Evolutionary conservation across 768 basidiomycete genomes (phyloP).

Genomic region (Leccinum imitatum): DNA sequence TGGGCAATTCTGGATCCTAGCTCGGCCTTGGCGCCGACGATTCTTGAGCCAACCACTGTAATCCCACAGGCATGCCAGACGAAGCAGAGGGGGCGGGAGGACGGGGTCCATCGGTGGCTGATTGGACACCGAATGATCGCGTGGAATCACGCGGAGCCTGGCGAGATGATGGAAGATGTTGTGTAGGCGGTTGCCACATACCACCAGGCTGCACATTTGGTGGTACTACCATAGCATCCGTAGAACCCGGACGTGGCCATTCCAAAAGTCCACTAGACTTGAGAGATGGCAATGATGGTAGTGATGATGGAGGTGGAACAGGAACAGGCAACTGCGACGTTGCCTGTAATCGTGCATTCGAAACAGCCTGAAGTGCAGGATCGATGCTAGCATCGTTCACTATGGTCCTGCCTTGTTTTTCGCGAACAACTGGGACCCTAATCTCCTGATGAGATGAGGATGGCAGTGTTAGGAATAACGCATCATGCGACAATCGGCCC

Average conservation of each 20-base stretch:
- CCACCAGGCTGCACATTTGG: slow-evolving; percentile 11
- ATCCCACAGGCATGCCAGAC: slow-evolving; percentile 60
- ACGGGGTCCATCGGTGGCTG: slow-evolving; percentile 17
- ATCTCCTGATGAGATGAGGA: slow-evolving; percentile 18
- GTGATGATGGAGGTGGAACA: slow-evolving; percentile 30
- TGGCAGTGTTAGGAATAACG: slow-evolving; percentile 29
- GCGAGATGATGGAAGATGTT: slow-evolving; percentile 23
- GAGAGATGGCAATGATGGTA: slow-evolving; percentile 61
- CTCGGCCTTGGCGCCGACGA: slow-evolving; percentile 35
- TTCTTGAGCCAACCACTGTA: slow-evolving; percentile 70
- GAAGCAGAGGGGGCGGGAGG: slow-evolving; percentile 15
- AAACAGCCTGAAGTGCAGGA: slow-evolving; percentile 29
- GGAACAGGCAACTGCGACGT: slow-evolving; percentile 13
- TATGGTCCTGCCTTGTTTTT: slow-evolving; percentile 28
- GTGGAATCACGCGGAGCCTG: slow-evolving; percentile 20
- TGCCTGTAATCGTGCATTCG: slow-evolving; percentile 21
- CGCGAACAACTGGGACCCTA: slow-evolving; percentile 19
- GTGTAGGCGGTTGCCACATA: slow-evolving; percentile 25
- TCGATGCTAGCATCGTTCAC: slow-evolving; percentile 32
- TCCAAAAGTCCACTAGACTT: slow-evolving; percentile 75
- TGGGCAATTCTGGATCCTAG: slow-evolving; percentile 12
- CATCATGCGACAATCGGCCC: slow-evolving; percentile 38
- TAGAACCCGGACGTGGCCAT: slow-evolving; percentile 44
- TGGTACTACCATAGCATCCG: slow-evolving; percentile 22
- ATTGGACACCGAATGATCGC: slow-evolving; percentile 17